Conservation (phyloP, 768 basidiomycete species). For the Cystofilobasidium ferigula region DNA sequence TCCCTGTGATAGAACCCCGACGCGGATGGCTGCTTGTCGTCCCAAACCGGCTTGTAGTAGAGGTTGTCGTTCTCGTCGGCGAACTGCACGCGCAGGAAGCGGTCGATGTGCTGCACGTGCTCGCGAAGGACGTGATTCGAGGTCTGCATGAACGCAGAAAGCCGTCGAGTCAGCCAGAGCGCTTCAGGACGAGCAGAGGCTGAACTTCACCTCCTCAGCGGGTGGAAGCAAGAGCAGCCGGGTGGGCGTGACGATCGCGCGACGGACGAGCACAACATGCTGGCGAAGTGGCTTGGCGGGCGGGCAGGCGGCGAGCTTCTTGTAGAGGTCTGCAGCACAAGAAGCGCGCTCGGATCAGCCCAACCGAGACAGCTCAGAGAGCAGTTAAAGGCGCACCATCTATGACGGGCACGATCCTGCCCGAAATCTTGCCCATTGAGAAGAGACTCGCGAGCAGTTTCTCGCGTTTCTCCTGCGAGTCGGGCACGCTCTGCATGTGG, state of each 20-base stretch:
- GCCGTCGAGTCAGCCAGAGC: background rate
- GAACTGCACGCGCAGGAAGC: slow-evolving; percentile 31
- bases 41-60: slow-evolving; percentile 9
- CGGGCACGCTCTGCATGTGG: background rate
- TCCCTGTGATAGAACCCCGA: too few species aligned
- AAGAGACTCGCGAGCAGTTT: slow-evolving; percentile 3
- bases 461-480: slow-evolving; percentile 5
- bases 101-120: slow-evolving; percentile 25
- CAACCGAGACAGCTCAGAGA: background rate
- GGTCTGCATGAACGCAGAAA: slow-evolving; percentile 7
- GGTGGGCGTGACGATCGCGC: slow-evolving; percentile 29
- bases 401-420: background rate
- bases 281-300: background rate
- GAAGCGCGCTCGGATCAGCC: background rate
- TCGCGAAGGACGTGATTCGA: slow-evolving; percentile 28
- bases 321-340: background rate
- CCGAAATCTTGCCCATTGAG: slow-evolving; percentile 10
- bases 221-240: slow-evolving; percentile 28
- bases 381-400: background rate
- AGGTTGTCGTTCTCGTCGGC: slow-evolving; percentile 28
- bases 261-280: slow-evolving; percentile 17
- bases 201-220: slow-evolving; percentile 26
- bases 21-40: background rate
- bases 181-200: too few species aligned
- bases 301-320: background rate